Base-by-base conservation (phyloP, 225 moss, liverwort and hornwort genomes). In the Neckera pumila region DNA sequence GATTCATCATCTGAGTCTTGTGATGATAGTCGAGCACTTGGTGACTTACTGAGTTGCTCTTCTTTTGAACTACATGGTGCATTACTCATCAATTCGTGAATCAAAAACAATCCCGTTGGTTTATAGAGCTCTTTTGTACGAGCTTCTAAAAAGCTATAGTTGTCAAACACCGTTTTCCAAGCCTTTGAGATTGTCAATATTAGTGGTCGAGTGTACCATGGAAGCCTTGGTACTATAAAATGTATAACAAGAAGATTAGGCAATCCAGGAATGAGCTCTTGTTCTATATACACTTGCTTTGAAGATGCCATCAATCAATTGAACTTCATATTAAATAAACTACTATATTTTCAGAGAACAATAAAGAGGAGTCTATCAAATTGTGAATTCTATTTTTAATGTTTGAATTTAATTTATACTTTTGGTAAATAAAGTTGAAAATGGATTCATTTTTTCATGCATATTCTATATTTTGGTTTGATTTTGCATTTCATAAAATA, bases 251-350 rank as follows among this genome's bases (percentile, higher is more conserved):
- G 89, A 19, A 80, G 53, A 86, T 94, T 45, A 2, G 90, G 94
- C 31, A 94, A 76, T 31, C 92, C 89, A 17, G 92, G 94, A 61
- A 94, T 80, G 22, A 94, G 89, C n/a, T 93, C 90, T 91, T 93
- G 84, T 15, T 92, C 88, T 17, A 28, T 5, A 27, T 8, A 47
- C 33, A 45, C 92, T 78, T 87, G 87, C 61, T 74, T 67, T 47
- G 73, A 19, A 0, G 74, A 86, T 78, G 87, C 90, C 90, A 92
- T 90, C 62, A 83, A 65, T 69, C 12, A 65, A 81, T 6, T 20
- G 33, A 21, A 17, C 8, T 28, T 9, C 5, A n/a, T 66, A 8
- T 17, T 28, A 66, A 16, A 19, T 36, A 31, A 67, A 63, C 26
- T 43, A 31, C 10, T 43, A 21, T 17, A 43, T 38, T 64, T 64